Conservation (phyloP, 2,329 filamentous ascomycete species). For the Nannizzia gypsea region DNA sequence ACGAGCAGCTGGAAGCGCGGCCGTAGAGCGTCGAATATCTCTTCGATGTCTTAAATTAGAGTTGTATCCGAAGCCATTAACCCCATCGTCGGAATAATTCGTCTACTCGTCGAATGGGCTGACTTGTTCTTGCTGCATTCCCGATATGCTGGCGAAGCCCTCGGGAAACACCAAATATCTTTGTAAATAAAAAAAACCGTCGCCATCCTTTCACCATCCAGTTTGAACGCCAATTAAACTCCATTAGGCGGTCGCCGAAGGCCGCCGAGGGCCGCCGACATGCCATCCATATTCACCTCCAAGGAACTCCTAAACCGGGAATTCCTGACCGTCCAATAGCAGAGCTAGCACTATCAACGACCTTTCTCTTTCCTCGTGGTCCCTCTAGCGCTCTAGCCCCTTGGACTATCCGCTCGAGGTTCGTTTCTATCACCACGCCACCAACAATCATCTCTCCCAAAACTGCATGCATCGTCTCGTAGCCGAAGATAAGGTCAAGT, state of each 20-base stretch:
- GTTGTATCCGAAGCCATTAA: not conserved
- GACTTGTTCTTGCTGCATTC: not conserved
- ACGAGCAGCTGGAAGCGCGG: not conserved
- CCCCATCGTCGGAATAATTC: not conserved
- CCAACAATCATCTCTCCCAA: slow-evolving; percentile 91
- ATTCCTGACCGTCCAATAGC: slow-evolving; percentile 27
- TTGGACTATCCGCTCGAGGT: slow-evolving; percentile 73
- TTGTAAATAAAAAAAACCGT: too few species aligned
- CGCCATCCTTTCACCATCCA: not conserved
- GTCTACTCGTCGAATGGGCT: not conserved
- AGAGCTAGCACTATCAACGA: slow-evolving; percentile 32
- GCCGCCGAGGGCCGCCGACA: too few species aligned
- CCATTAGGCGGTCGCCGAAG: not conserved
- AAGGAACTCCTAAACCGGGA: slow-evolving; percentile 30
- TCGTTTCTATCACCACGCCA: slow-evolving; percentile 87
- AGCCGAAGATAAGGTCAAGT: slow-evolving; percentile 96
- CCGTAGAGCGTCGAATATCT: not conserved
- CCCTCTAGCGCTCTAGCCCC: slow-evolving; percentile 54
- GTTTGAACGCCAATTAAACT: not conserved
- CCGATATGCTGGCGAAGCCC: too few species aligned
- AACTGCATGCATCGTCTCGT: slow-evolving; percentile 86
- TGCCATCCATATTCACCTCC: slow-evolving; percentile 18
- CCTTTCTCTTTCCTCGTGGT: slow-evolving; percentile 31
- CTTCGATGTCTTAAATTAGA: not conserved
- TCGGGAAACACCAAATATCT: not conserved